Conservation (phyloP, 768 basidiomycete species). For the Tylopilus felleus region DNA sequence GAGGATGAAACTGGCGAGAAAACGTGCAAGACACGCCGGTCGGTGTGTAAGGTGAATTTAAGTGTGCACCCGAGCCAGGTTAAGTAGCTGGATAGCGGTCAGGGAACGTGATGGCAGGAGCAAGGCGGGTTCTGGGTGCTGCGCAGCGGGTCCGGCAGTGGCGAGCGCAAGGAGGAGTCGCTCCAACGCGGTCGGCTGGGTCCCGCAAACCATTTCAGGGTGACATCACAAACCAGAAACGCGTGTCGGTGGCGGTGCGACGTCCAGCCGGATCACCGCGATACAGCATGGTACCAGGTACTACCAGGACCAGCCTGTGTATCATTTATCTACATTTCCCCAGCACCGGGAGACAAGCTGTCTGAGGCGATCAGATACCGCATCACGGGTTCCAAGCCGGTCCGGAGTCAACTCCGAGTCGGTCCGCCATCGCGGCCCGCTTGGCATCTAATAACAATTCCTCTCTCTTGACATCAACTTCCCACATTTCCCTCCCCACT, state of each 20-base stretch:
- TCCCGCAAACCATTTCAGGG: conserved; percentile 11
- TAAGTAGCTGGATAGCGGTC: conserved; percentile 10
- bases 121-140: conserved; percentile 9
- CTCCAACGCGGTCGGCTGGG: conserved; percentile 3
- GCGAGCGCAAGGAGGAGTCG: not conserved
- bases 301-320: not conserved
- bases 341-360: not conserved
- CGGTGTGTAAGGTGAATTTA: conserved; percentile 13
- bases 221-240: conserved; percentile 28
- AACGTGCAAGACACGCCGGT: conserved; percentile 33
- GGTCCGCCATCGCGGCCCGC: too few species aligned
- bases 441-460: not conserved
- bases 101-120: conserved; percentile 2
- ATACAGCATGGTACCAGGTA: conserved; percentile 9
- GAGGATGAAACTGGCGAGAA: conserved; percentile 27
- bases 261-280: conserved; percentile 6
- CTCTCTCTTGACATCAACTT: not conserved
- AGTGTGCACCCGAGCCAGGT: conserved; percentile 7
- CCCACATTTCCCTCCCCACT: too few species aligned
- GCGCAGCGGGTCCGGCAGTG: conserved; percentile 7
- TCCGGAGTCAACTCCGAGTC: too few species aligned
- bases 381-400: too few species aligned
- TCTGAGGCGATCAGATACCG: too few species aligned
- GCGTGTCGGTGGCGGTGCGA: conserved; percentile 25
- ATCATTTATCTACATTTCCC: not conserved